Base-by-base conservation (phyloP, 2,329 filamentous ascomycete genomes). In the Fusarium pseudonygamai region DNA sequence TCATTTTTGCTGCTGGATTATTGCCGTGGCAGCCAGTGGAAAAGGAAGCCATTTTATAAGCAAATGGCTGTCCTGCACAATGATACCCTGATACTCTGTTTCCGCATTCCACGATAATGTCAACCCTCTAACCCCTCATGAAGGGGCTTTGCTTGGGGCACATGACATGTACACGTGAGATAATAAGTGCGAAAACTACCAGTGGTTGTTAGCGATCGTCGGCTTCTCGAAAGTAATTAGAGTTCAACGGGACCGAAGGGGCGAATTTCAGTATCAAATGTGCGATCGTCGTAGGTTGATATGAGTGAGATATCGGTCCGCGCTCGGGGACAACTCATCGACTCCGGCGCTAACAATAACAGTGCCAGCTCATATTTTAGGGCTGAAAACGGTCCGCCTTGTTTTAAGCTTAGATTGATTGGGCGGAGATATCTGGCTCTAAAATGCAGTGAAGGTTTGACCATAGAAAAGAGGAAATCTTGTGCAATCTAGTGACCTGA, bases 1-100 rank as follows among this genome's bases (percentile, higher is more conserved):
- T 42, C 58, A 61, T 61, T 13, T 18, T 61, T 30, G 24, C 58
- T 57, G 8, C n/a, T 56, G 3, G 0, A 30, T 4, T 14, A 12
- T 12, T 26, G 4, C 1, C 3, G 1, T 9, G 5, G 4, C 5
- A 13, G 8, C 7, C 4, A 0, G 20, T 6, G 36, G 30, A 36
- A 0, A 22, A 2, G 1, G 5, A 16, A 1, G 11, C 10, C 0
- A 1, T 28, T 56, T 56, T 43, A 36, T 56, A 43, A 9, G 0
- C 22, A 26, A 4, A 28, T 40, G 5, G 6, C 11, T 10, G 7
- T 5, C 24, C 15, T 60, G 58, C 58, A 60, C 58, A 56, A 60
- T 56, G 30, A 43, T 60, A 12, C 10, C 4, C 28, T 56, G 37
- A 43, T 61, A 7, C 8, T 8, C 28, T 43, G 30, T 42, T 61